A percentile compares a stretch with the other conserved stretches of the same genome.
Conservation (phyloP, 2,329 filamentous ascomycete species). For the Colletotrichum caudatum region DNA sequence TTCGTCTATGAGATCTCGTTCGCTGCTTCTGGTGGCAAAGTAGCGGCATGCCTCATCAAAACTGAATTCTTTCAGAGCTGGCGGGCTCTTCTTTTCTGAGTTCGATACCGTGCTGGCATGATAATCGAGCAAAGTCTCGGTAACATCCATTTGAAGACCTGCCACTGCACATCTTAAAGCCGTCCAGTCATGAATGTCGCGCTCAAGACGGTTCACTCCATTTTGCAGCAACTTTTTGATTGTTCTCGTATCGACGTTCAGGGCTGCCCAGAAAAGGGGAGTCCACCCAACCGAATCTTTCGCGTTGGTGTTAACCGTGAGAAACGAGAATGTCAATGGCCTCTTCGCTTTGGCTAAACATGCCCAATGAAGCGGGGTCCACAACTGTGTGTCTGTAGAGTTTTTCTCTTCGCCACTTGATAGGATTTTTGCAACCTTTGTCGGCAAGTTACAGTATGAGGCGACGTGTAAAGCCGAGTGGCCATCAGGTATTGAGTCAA, state of each 20-base stretch:
- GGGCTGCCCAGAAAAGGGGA: neutral
- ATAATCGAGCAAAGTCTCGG: neutral
- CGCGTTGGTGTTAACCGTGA: neutral
- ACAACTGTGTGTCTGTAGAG: neutral
- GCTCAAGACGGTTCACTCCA: neutral
- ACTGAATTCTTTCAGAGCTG: neutral
- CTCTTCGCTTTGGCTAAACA: neutral
- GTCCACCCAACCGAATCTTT: neutral
- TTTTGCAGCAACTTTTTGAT: neutral
- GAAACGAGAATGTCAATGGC: neutral
- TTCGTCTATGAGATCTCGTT: neutral
- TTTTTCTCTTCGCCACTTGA: neutral
- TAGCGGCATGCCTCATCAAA: neutral
- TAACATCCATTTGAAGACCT: neutral
- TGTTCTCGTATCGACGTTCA: neutral
- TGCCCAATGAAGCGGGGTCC: neutral
- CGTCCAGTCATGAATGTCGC: neutral
- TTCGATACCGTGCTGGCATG: neutral
- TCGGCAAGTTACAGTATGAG: neutral
- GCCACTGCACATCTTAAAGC: neutral
- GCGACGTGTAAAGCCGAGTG: neutral
- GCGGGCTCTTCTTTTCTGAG: neutral
- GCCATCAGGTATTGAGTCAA: neutral
- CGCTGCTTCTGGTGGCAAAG: fast-evolving
- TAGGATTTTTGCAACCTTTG: neutral